Percentiles rank a stretch among this genome's conserved stretches.
Conservation (phyloP, 1,284 basidiomycete genomes). For the Wolfiporia cocos region DNA sequence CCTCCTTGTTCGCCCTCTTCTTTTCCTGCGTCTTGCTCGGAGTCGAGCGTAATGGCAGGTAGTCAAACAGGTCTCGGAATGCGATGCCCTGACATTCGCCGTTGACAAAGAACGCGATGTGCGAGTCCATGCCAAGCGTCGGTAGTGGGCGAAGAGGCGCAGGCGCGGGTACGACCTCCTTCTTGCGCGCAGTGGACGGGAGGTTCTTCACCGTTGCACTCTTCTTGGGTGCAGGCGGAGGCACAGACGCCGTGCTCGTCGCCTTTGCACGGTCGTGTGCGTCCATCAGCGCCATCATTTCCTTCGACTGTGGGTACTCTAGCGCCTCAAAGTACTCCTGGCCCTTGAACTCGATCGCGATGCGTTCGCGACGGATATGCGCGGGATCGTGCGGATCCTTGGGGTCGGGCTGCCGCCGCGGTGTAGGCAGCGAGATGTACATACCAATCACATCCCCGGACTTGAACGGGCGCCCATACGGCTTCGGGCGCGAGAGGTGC, state of each 20-base stretch:
- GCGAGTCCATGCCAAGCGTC: slow-evolving; percentile 59
- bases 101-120: slow-evolving; percentile 90
- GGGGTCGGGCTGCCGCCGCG: slow-evolving; percentile 45
- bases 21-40: slow-evolving; percentile 45
- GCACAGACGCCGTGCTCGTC: slow-evolving; percentile 48
- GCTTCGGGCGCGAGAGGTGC: slow-evolving; percentile 72
- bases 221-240: slow-evolving; percentile 57
- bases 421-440: slow-evolving; percentile 80
- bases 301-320: slow-evolving; percentile 88
- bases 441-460: slow-evolving; percentile 92
- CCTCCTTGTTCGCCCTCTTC: slow-evolving; percentile 52
- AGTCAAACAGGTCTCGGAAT: slow-evolving; percentile 89
- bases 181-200: slow-evolving; percentile 32
- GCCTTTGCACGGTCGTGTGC: slow-evolving; percentile 38
- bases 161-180: slow-evolving; percentile 23
- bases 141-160: slow-evolving; percentile 62
- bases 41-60: slow-evolving; percentile 73
- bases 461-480: slow-evolving; percentile 72
- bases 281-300: slow-evolving; percentile 88
- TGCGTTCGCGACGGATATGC: slow-evolving; percentile 77
- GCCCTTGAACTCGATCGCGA: slow-evolving; percentile 93
- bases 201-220: slow-evolving; percentile 60
- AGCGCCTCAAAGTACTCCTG: slow-evolving; percentile 94
- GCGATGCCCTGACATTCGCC: slow-evolving; percentile 84
- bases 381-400: slow-evolving; percentile 69